Conservation (phyloP, 2,329 filamentous ascomycete species). For the Colletotrichum sp. region DNA sequence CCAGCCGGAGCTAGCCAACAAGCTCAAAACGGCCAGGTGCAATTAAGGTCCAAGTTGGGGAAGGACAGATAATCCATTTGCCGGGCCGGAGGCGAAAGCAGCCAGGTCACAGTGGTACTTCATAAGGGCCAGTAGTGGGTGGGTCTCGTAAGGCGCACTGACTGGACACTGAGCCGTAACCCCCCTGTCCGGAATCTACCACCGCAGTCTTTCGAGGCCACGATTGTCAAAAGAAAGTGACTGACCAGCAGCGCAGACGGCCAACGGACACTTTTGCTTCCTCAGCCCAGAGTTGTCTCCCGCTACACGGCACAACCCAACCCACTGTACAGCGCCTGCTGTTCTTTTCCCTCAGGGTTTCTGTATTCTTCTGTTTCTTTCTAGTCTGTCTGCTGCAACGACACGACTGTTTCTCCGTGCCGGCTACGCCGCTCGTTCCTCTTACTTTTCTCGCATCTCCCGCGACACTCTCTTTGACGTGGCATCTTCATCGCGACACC, state of each 20-base stretch:
- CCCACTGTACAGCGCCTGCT: not conserved
- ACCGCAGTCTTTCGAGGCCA: conserved; percentile 37
- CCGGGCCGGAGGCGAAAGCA: conserved; percentile 6
- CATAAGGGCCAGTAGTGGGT: not conserved
- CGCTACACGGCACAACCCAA: not conserved
- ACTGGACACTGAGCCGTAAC: not conserved
- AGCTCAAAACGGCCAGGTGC: not conserved
- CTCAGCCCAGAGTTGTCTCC: not conserved
- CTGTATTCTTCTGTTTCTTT: not conserved
- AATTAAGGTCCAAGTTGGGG: conserved; percentile 1
- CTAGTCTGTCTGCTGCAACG: not conserved
- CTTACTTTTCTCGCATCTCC: not conserved
- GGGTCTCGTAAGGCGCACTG: not conserved
- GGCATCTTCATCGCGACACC: not conserved
- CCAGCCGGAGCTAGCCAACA: not conserved
- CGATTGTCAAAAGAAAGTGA: conserved; percentile 31
- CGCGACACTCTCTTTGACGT: not conserved
- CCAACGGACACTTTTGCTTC: not conserved
- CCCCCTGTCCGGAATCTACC: conserved; percentile 23
- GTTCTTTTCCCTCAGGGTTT: not conserved
- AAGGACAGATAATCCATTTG: conserved; percentile 24
- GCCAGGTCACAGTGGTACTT: not conserved
- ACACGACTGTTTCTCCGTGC: not conserved
- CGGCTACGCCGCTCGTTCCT: conserved; percentile 1
- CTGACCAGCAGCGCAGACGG: not conserved